These are phyloP conservation scores for Parathielavia appendiculata DNA, from an alignment of 495 filamentous ascomycete genomes.

Conservation along the genomic window DNA sequence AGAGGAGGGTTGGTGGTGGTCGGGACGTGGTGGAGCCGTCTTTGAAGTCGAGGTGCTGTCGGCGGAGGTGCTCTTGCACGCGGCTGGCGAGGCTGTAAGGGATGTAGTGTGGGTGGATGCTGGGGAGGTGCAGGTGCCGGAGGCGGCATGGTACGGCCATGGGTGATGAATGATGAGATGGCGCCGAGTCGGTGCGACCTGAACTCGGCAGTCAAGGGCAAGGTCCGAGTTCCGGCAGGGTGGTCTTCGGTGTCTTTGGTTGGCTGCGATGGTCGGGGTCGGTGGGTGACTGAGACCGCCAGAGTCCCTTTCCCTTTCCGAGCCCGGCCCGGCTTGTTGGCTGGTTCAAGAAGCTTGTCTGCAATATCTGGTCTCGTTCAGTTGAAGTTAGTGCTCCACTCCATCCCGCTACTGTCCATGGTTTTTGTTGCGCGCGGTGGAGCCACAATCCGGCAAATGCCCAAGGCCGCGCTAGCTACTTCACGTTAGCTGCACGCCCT, in stretches of 20 bases:
- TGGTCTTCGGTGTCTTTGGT: background rate
- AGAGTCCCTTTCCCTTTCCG: no score
- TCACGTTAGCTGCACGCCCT: no score
- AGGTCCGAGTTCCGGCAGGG: background rate
- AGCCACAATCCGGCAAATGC: background rate
- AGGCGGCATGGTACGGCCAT: conserved; percentile 25
- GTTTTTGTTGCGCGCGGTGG: conserved; percentile 17
- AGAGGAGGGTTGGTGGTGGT: conserved; percentile 67
- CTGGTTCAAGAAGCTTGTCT: no score
- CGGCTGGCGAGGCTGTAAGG: conserved; percentile 39
- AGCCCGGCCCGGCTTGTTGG: no score
- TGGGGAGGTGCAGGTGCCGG: conserved; percentile 66
- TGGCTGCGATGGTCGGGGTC: background rate
- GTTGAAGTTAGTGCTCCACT: background rate
- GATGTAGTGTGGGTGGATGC: conserved; percentile 27
- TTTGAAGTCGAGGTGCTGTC: conserved; percentile 32
- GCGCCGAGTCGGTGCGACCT: background rate
- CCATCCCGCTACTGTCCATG: background rate
- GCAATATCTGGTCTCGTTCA: background rate
- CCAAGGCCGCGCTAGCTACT: no score
- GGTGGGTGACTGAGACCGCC: no score
- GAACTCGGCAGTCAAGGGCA: background rate
- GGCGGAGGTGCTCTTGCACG: conserved; percentile 40
- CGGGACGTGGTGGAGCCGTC: conserved; percentile 23
- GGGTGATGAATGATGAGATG: no score